Conservation (phyloP, 306 rosid species). For the Pyrus pyrifolia region DNA sequence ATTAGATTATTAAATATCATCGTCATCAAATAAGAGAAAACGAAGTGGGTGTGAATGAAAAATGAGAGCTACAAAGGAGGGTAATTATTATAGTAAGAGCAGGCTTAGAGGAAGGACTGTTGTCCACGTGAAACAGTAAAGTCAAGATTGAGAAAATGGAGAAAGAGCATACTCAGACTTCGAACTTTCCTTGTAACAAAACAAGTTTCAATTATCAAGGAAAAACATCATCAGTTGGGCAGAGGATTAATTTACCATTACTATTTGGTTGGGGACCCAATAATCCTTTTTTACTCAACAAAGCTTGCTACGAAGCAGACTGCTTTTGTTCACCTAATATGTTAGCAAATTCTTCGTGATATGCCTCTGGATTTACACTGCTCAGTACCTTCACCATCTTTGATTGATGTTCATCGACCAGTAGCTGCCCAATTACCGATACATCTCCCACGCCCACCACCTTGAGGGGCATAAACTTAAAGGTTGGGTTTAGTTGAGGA, state of each 20-base stretch:
- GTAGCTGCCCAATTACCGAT: conserved; percentile 31
- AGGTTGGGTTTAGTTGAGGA: conserved; percentile 21
- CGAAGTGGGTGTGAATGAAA: too few species aligned
- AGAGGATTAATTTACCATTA: too few species aligned
- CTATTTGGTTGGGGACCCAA: too few species aligned
- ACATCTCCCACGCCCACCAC: conserved; percentile 29
- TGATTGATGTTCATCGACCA: conserved; percentile 35
- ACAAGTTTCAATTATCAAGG: background rate
- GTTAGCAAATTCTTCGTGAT: conserved; percentile 28
- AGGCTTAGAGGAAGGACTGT: too few species aligned
- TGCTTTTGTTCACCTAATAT: conserved; percentile 25
- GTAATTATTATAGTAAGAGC: background rate
- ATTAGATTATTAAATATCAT: too few species aligned
- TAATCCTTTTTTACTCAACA: too few species aligned
- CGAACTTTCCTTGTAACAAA: background rate
- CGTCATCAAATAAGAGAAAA: too few species aligned
- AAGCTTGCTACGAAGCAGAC: too few species aligned
- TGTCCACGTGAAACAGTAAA: background rate
- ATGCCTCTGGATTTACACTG: conserved; percentile 27
- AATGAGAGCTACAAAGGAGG: background rate
- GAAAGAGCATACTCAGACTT: background rate
- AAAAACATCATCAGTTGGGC: background rate
- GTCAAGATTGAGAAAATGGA: background rate
- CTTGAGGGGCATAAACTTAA: conserved; percentile 25
- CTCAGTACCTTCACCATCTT: conserved; percentile 34